Conservation (phyloP, 176 grass and related monocot genomes). For the Puccinellia tenuiflora region DNA sequence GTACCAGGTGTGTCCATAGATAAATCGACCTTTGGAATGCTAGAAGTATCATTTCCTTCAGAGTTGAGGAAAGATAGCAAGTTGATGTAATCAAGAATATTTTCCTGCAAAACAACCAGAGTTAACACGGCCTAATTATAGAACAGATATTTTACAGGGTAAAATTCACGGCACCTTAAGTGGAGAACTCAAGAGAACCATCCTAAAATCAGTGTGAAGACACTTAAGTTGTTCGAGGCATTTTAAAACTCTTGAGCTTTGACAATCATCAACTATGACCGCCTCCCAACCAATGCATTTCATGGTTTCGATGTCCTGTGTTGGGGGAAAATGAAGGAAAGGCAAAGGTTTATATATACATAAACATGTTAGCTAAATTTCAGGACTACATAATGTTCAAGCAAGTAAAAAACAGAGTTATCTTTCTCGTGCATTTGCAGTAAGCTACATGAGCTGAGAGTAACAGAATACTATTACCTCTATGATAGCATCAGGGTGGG, state of each 20-base stretch:
- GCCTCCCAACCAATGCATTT: slow-evolving; percentile 63
- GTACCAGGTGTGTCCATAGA: slow-evolving; percentile 35
- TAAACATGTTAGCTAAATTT: slow-evolving; percentile 6
- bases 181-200: slow-evolving; percentile 58
- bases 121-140: slow-evolving; percentile 12
- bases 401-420: slow-evolving; percentile 1
- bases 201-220: slow-evolving; percentile 64
- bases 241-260: slow-evolving; percentile 70
- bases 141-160: neutral
- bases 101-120: slow-evolving; percentile 72
- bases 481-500: slow-evolving; percentile 61
- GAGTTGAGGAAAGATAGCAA: slow-evolving; percentile 74
- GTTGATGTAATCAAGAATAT: slow-evolving; percentile 60
- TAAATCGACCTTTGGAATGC: slow-evolving; percentile 28
- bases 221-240: slow-evolving; percentile 57
- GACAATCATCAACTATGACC: slow-evolving; percentile 71
- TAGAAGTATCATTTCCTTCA: slow-evolving; percentile 24
- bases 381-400: neutral
- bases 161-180: slow-evolving; percentile 50
- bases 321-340: slow-evolving; percentile 20
- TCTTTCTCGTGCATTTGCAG: neutral
- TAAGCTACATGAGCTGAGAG: neutral
- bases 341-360: neutral
- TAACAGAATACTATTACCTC: slow-evolving; percentile 57
- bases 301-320: slow-evolving; percentile 60